Evolutionary conservation across 1,284 basidiomycete genomes (phyloP).

Genomic region (Volvariella surrecta): DNA sequence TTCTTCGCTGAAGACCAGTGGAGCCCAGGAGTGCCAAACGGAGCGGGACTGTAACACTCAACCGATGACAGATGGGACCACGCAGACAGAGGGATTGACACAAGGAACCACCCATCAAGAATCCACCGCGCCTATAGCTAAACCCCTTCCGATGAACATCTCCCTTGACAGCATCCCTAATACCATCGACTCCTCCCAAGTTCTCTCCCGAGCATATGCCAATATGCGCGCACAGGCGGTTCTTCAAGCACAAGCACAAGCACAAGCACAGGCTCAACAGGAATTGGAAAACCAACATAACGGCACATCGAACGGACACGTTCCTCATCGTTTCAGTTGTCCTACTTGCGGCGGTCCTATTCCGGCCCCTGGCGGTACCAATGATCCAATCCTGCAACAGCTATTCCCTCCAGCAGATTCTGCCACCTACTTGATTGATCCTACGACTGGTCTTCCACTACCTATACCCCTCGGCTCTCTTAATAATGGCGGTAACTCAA

Average conservation of each 20-base stretch:
- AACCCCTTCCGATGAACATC: slow-evolving; percentile 20
- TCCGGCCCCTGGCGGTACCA: neutral
- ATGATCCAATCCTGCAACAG: no score
- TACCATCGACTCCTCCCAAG: slow-evolving; percentile 16
- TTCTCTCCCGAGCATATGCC: slow-evolving; percentile 16
- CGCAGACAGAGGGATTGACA: neutral
- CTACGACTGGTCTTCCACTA: neutral
- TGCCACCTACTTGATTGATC: neutral
- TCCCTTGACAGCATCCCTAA: slow-evolving; percentile 20
- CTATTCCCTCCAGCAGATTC: neutral
- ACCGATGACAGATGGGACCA: slow-evolving; percentile 3
- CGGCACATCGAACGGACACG: slow-evolving; percentile 7
- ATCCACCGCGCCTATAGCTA: slow-evolving; percentile 3
- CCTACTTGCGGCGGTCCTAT: slow-evolving; percentile 19
- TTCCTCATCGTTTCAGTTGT: slow-evolving; percentile 17
- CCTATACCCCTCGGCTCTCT: neutral
- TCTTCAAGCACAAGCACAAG: neutral
- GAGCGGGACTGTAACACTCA: no score
- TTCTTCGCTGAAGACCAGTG: neutral
- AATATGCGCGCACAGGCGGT: slow-evolving; percentile 14
- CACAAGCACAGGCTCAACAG: neutral
- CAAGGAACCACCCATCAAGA: neutral
- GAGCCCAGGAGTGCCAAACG: no score
- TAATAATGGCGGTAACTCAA: neutral
- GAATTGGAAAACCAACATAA: neutral